A percentile compares a stretch with the other conserved stretches of the same genome.
phyloP scores from a whole-genome alignment of 2,329 filamentous ascomycete genomes.

The Thyridium curvatum region DNA sequence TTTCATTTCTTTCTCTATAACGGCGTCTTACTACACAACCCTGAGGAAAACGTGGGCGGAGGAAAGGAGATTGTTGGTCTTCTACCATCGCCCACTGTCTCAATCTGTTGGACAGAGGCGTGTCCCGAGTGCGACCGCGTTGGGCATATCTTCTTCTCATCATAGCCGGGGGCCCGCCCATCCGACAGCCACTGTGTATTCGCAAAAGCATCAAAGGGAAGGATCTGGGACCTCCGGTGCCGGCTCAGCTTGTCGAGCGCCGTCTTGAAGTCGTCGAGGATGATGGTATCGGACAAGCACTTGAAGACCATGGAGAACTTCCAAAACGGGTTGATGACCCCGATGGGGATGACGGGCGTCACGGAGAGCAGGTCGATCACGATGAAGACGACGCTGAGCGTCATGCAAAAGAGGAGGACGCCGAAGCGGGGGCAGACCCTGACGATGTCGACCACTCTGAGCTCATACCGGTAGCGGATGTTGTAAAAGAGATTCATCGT shows the following conservation, averaged over 20 bases:
- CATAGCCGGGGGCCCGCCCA: too few relatives aligned
- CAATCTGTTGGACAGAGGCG: too few relatives aligned
- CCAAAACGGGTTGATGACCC: slow-evolving; percentile 62
- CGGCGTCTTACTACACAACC: too few relatives aligned
- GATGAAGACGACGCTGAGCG: slow-evolving; percentile 54
- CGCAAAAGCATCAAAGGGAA: too few relatives aligned
- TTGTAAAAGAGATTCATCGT: slow-evolving; percentile 54
- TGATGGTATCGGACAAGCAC: slow-evolving; percentile 59
- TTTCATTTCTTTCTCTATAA: too few relatives aligned
- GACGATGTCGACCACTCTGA: slow-evolving; percentile 50
- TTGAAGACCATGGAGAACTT: slow-evolving; percentile 58
- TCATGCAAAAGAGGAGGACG: slow-evolving; percentile 55
- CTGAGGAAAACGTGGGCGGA: too few relatives aligned
- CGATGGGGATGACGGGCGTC: slow-evolving; percentile 40
- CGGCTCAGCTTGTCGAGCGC: slow-evolving; percentile 13
- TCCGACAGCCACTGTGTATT: too few relatives aligned
- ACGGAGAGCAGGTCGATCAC: slow-evolving; percentile 56
- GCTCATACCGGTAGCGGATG: slow-evolving; percentile 55
- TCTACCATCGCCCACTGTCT: too few relatives aligned
- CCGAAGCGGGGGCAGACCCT: slow-evolving; percentile 58
- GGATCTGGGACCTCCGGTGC: neutral
- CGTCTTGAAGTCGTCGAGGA: slow-evolving; percentile 65
- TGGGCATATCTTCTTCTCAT: too few relatives aligned
- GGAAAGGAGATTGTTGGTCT: too few relatives aligned
- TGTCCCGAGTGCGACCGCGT: too few relatives aligned